Evolutionary conservation across 106 monocot species (phyloP), one percentile per base, ranked within the genome.

Genomic region (Agapanthus africanus): DNA sequence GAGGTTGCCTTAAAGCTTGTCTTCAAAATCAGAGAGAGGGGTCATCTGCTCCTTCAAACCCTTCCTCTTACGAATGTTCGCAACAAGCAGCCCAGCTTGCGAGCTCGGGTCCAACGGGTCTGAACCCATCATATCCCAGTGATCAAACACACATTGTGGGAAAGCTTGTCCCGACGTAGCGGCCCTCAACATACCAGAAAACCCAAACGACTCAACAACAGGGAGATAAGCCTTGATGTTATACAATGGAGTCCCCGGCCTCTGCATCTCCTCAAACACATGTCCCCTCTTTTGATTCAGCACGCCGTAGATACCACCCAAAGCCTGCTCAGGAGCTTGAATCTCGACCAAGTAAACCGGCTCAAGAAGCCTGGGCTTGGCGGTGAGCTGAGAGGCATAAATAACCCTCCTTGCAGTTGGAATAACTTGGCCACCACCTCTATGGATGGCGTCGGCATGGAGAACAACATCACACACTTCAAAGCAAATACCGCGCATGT

Each of bases 321-420:
- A 37, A 8, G 78, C 73, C 14, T 74, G 69, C 61, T 82, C 70
- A 0, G 78, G 82, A 10, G 77, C 82, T 54, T 82, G 78, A 33
- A 82, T 82, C 37, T 82, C 82, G 14, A 82, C 82, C 59, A 78
- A 38, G 70, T 82, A 82, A 16, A 82, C 73, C 13, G 82, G 82
- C 35, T 82, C 78, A 30, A 82, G 23, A 10, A 82, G 70, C 65
- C 82, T 77, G 0, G 78, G 78, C 34, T 77, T 77, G 0, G 82
- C 78, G 7, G 77, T 78, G 22, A 82, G 34, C 21, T 82, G 82
- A 28, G 78, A 40, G 0, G 82, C 82, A 68, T 82, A 82, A 11
- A 82, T 82, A 27, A 77, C 82, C 30, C 81, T 72, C 25, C 77
- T 68, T 18, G 77, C 77, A 1, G 81, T 82, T 0, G 81, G 76